These are phyloP conservation scores for Comarum palustre DNA, from an alignment of 306 rosid genomes.

Conservation along the genomic window DNA sequence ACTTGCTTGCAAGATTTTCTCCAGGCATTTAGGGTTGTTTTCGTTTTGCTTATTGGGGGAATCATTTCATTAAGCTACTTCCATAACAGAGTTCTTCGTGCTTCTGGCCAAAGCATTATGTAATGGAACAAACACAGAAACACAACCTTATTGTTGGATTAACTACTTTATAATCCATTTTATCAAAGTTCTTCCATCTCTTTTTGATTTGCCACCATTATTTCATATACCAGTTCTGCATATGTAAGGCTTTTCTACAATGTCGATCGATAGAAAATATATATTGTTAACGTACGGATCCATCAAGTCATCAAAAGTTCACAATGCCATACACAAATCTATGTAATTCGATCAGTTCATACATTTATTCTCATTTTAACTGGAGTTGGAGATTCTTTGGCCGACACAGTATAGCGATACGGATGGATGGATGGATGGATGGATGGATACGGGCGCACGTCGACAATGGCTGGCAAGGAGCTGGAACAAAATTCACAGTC, in stretches of 20 bases:
- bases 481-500: neutral
- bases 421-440: too few species aligned
- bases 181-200: neutral
- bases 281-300: too few species aligned
- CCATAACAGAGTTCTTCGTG: neutral
- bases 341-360: too few species aligned
- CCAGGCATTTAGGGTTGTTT: constrained; percentile 5
- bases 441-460: neutral
- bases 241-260: too few species aligned
- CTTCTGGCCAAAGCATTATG: neutral
- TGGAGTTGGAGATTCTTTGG: too few species aligned
- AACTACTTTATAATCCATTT: neutral
- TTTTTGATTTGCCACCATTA: neutral
- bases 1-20: constrained; percentile 4
- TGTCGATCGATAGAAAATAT: too few species aligned
- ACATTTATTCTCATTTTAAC: too few species aligned
- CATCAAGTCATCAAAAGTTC: too few species aligned
- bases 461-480: neutral
- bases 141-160: neutral
- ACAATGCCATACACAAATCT: too few species aligned
- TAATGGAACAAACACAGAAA: neutral
- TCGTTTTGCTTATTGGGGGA: neutral
- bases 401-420: too few species aligned
- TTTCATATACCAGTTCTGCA: too few species aligned
- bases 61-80: constrained; percentile 13